Evolutionary conservation across 257 asterid species (phyloP), one percentile per base, ranked within the genome.

Genomic region (Penstemon davidsonii): DNA sequence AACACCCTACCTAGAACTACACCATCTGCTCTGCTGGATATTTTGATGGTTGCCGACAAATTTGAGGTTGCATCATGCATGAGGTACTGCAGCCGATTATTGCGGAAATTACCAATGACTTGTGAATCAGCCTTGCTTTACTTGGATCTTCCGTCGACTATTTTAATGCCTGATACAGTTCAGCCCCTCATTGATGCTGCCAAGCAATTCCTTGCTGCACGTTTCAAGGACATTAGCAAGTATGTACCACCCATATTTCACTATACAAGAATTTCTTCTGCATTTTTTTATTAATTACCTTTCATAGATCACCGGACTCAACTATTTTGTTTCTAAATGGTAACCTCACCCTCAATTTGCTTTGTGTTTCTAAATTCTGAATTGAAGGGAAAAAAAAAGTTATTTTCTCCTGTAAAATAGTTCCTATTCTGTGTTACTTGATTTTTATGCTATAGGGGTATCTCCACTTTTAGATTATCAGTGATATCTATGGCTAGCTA

Each of bases 11-110:
- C 87, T 15, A 81, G 87, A 73, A 75, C 83, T 13, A 75, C 86
- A 8, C 87, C 90, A 9, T 58, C 90, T 47, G 91, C 85, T 53
- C 76, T 92, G 73, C 74, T 92, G 70, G 97, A 88, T 75, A 90
- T 92, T 67, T 73, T 92, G 72, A 85, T 88, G 96, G 96, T 83
- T 75, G 98, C 97, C 67, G 97, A 92, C 77, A 92, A 90, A 72
- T 92, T 55, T 66, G 89, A 86, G 84, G 98, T 90, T 69, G 87
- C 84, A 1, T 90, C 97, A 43, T 92, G 97, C 83, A 86, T 92
- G 98, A 84, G 91, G 63, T 80, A 92, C 72, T 90, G 97, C 84
- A 81, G 94, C 77, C 78, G 73, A 59, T 59, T 84, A 62, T 75
- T 92, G 65, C 82, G 81, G 49, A 74, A 73, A 64, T 75, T 80